These are phyloP conservation scores for Adansonia rubrostipa DNA, from an alignment of 441 rosid genomes.

Conservation along the genomic window DNA sequence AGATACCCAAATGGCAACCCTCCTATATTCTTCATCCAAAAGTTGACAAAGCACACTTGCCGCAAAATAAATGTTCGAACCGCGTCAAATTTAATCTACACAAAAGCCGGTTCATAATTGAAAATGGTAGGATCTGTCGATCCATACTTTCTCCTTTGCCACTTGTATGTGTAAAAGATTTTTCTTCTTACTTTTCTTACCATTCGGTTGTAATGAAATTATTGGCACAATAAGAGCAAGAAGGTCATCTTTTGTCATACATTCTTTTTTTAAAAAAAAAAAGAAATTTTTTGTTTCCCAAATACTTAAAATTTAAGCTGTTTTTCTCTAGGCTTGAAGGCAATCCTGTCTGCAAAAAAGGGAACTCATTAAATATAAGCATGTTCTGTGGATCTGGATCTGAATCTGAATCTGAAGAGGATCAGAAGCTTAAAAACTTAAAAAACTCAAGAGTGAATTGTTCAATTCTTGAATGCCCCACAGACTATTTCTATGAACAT, in stretches of 20 bases:
- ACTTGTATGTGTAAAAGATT: background rate
- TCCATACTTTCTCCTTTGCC: background rate
- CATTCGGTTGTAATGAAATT: background rate
- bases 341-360: conserved; percentile 77
- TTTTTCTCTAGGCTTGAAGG: conserved; percentile 73
- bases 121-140: background rate
- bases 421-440: conserved; percentile 33
- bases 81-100: background rate
- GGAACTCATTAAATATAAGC: conserved; percentile 49
- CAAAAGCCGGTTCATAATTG: background rate
- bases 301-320: conserved; percentile 41
- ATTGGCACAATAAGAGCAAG: background rate
- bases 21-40: background rate
- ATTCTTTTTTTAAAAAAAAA: background rate
- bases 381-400: conserved; percentile 57
- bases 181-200: background rate
- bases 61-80: background rate
- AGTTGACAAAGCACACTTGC: background rate
- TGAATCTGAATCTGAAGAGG: conserved; percentile 39
- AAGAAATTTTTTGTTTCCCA: background rate
- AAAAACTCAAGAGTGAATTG: conserved; percentile 41
- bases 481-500: conserved; percentile 66
- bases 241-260: background rate
- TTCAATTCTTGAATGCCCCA: conserved; percentile 65
- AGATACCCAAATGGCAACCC: background rate